Base-by-base conservation (phyloP, 192 early-diverging fungal genomes). In the Entomortierella beljakovae region DNA sequence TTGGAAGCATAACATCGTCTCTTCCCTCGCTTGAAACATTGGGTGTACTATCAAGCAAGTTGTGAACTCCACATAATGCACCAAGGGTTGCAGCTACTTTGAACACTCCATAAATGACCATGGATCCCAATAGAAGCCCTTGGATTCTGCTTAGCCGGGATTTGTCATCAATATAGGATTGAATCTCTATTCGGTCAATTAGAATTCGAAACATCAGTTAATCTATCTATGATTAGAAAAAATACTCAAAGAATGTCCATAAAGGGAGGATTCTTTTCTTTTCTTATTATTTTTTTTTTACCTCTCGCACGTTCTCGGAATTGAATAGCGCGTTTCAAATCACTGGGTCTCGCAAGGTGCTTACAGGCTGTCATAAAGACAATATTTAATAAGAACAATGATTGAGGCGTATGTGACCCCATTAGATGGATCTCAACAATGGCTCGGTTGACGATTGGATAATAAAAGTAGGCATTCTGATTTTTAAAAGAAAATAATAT, bases 341-440 rank as follows among this genome's bases (percentile, higher is more conserved):
- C 67, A 2, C 54, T 65, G 25, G 49, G 34, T 13, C 68, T 68
- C 7, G 42, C 75, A 3, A 79, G 56, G 34, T 79, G 75, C 38
- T 79, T 79, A 57, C 75, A 79, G 9, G 75, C 75, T 0, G 75
- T n/a, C 75, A 79, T 79, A 13, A 79, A 79, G 26, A 79, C 43
- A 33, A 79, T 65, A 18, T 79, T 79, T 23, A 79, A 28, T 6
- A 79, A 22, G 31, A 79, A 70, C 32, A 79, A 26, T 5, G 75
- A 34, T 0, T 79, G 75, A 28, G 75, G 61, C 9, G 66, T 70
- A 8, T 79, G 55, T 4, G 75, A 68, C 16, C 64, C 75, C 61
- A 79, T 65, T 28, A 79, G 68, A 18, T 79, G 61, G 26, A 57
- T 6, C 57, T 79, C 75, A n/a, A 79, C 75, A 28, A 54, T 23